These are phyloP conservation scores for Pichia paraexigua DNA, from an alignment of 805 yeast genomes.

Conservation along the genomic window DNA sequence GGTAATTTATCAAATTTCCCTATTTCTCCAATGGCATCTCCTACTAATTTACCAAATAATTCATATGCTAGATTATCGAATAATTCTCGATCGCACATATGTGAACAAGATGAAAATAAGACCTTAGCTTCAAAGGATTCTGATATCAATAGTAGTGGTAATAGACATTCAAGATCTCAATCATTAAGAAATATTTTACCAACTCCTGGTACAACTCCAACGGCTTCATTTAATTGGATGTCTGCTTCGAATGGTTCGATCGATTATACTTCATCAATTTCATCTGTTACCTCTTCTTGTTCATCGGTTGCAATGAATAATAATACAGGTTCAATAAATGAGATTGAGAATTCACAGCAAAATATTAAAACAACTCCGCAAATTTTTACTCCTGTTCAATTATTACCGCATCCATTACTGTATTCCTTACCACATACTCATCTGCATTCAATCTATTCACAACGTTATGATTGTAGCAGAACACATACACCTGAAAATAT, in stretches of 20 bases:
- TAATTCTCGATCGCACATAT: neutral
- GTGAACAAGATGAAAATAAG: neutral
- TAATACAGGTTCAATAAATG: neutral
- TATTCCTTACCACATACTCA: constrained; percentile 1
- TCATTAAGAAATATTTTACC: constrained; percentile 18
- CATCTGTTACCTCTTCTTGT: neutral
- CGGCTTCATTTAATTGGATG: constrained; percentile 10
- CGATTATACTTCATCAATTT: constrained; percentile 2
- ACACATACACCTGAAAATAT: constrained; percentile 4
- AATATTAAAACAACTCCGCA: constrained; percentile 13
- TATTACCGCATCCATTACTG: constrained; percentile 1
- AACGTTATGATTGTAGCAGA: constrained; percentile 4
- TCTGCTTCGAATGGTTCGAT: neutral
- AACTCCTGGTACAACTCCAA: constrained; percentile 29
- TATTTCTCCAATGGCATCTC: constrained; percentile 27
- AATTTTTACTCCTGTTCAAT: constrained; percentile 14
- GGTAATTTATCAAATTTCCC: constrained; percentile 5
- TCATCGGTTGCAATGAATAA: neutral
- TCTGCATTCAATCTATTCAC: constrained; percentile 2
- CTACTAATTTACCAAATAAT: constrained; percentile 17
- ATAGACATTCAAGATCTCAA: constrained; percentile 18
- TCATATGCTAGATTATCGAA: constrained; percentile 2
- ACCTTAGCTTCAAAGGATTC: neutral
- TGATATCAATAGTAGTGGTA: neutral
- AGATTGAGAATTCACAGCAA: neutral